Conservation (phyloP, 306 rosid genomes). For the Canavalia ensiformis region DNA sequence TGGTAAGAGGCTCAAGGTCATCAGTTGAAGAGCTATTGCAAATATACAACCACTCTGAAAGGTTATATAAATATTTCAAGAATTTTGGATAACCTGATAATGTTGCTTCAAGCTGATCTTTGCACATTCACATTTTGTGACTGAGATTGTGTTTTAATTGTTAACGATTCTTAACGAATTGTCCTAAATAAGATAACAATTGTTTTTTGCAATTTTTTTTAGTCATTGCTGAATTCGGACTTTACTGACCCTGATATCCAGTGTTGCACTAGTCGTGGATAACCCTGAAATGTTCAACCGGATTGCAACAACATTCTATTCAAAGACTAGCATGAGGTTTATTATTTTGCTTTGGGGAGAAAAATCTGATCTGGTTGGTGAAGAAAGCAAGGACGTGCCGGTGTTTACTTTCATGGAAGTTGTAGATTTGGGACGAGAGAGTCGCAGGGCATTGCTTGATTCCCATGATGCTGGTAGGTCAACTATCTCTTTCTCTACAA, state of each 20-base stretch:
- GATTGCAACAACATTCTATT: constrained; percentile 68
- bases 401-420: constrained; percentile 71
- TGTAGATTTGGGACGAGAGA: constrained; percentile 70
- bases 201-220: constrained; percentile 11
- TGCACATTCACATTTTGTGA: constrained; percentile 10
- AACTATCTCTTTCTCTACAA: constrained; percentile 20
- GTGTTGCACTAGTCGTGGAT: constrained; percentile 92
- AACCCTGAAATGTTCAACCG: constrained; percentile 80
- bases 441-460: constrained; percentile 60
- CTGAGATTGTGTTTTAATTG: constrained; percentile 26
- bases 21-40: constrained; percentile 83
- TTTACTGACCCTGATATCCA: constrained; percentile 51
- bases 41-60: constrained; percentile 91
- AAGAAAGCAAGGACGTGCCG: constrained; percentile 57
- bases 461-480: constrained; percentile 73
- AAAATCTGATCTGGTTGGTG: constrained; percentile 61
- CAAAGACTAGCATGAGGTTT: constrained; percentile 70
- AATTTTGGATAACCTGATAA: background rate
- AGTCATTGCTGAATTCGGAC: constrained; percentile 35
- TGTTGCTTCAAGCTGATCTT: background rate
- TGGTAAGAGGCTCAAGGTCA: constrained; percentile 96
- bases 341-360: constrained; percentile 95
- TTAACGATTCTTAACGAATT: constrained; percentile 5
- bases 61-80: constrained; percentile 56
- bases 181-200: background rate